Evolutionary conservation across 2,329 filamentous ascomycete genomes (phyloP), one percentile per base, ranked within the genome.

Genomic region (Basipetospora chlamydospora): DNA sequence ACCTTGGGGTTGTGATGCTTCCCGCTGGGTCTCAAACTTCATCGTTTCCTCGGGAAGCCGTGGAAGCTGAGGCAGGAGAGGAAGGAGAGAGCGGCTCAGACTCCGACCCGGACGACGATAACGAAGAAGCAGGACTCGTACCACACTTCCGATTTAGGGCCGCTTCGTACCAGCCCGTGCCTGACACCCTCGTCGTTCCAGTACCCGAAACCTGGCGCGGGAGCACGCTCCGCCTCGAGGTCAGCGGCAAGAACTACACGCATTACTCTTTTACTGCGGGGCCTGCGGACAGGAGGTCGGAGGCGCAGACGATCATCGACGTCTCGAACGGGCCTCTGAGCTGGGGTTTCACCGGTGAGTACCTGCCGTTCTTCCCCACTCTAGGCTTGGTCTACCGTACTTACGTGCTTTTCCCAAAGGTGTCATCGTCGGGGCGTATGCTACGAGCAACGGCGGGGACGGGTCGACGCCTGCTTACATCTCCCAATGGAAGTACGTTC

Each of bases 351-450:
- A 60, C 59, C 30, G 58, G 59, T 58, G 40, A 48, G 53, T 45
- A n/a, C n/a, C n/a, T n/a, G n/a, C n/a, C n/a, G n/a, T n/a, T n/a
- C n/a, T n/a, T n/a, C 20, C 4, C 17, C 29, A 31, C 16, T 17
- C n/a, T 11, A 21, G 15, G n/a, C n/a, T n/a, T n/a, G n/a, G n/a
- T n/a, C 32, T 41, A 18, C 34, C 11, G 6, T 23, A 6, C 22
- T 11, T 23, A 6, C 22, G 6, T 23, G 22, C 11, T 23, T 23
- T 23, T 23, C 22, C 6, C 22, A 23, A 23, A 58, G 67, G 67
- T 1, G 59, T 60, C 1, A 49, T 73, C 15, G 41, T 73, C 0
- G 68, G 67, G 1, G 56, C 63, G 1, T 73, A 70, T 46, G 61
- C 60, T 28, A 72, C 68, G 4, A 66, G 52, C 20, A 72, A 73